Base-by-base conservation (phyloP, 495 filamentous ascomycete species). In the Xylaria venustula region DNA sequence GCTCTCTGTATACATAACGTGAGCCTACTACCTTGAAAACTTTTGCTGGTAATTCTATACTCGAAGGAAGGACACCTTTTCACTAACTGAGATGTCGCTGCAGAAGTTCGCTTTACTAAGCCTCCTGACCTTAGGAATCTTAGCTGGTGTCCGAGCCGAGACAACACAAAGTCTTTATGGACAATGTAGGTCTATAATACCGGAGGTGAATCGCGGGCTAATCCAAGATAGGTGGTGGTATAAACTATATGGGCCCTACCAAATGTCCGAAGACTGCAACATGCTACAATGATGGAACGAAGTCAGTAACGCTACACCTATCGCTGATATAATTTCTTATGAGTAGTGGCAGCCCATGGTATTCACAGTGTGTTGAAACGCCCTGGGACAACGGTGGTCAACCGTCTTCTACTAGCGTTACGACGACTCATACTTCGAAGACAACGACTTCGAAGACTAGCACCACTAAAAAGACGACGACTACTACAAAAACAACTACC, bases 311-410 rank as follows among this genome's bases (percentile, higher is more conserved):
- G 8, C n/a, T 37, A 9, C 23, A 28, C 52, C 15, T 41, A 36
- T 6, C 17, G 11, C 20, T 20, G 40, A 7, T 19, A 40, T 25
- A 2, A n/a, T 26, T 34, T 54, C 50, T 40, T 11, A 28, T 17
- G 6, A 8, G 37, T n/a, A 1, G 11, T 37, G 17, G 6, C 23
- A 55, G 52, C 25, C 52, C 52, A 2, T 55, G 52, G 52, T 55
- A 45, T 7, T 14, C 52, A 22, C 52, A 55, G 37, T 55, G 52
- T 20, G 52, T 55, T 4, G 25, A 28, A 15, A 55, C 52, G 23
- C 52, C 52, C 1, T 55, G 52, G 52, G 52, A 55, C 36, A 54
- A 52, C 17, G 48, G 48, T 20, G 49, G 50, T 11, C 22, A 54
- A 1, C 50, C 50, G 14, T 26, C 50, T 41, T 54, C 50, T 1